Evolutionary conservation across 1,284 basidiomycete genomes (phyloP).

Genomic region (Cutaneotrichosporon dermatis): DNA sequence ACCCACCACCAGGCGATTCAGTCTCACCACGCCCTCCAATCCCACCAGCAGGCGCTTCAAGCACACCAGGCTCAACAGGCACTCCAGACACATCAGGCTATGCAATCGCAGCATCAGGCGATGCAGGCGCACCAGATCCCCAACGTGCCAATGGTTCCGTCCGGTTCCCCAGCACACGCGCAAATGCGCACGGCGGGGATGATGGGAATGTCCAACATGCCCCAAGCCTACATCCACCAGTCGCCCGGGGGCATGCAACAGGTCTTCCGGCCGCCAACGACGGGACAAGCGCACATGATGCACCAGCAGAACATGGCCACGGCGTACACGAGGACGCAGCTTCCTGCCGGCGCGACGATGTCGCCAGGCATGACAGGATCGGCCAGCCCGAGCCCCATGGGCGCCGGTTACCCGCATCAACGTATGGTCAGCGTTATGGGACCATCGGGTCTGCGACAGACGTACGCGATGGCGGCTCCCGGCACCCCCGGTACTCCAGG

Average conservation of each 20-base stretch:
- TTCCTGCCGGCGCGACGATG: background rate
- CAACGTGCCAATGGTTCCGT: background rate
- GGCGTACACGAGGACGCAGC: background rate
- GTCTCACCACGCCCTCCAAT: background rate
- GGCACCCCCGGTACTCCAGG: background rate
- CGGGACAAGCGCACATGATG: background rate
- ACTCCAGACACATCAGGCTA: background rate
- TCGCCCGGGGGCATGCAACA: background rate
- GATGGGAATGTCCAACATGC: conserved; percentile 3
- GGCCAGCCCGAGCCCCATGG: background rate
- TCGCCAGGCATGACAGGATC: background rate
- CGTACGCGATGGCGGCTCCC: background rate
- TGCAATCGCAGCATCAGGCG: background rate
- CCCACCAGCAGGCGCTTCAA: conserved; percentile 1
- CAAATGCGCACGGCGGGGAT: background rate
- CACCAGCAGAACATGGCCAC: background rate
- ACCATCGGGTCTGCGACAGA: background rate
- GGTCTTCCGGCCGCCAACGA: background rate
- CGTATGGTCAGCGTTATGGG: background rate
- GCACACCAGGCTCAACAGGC: background rate
- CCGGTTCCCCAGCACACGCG: background rate
- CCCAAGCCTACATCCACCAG: background rate
- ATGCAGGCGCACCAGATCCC: background rate
- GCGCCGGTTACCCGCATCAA: background rate
- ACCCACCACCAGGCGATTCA: conserved; percentile 2